phyloP scores from a whole-genome alignment of 2,329 filamentous ascomycete species.

The Hypocrella siamensis region DNA sequence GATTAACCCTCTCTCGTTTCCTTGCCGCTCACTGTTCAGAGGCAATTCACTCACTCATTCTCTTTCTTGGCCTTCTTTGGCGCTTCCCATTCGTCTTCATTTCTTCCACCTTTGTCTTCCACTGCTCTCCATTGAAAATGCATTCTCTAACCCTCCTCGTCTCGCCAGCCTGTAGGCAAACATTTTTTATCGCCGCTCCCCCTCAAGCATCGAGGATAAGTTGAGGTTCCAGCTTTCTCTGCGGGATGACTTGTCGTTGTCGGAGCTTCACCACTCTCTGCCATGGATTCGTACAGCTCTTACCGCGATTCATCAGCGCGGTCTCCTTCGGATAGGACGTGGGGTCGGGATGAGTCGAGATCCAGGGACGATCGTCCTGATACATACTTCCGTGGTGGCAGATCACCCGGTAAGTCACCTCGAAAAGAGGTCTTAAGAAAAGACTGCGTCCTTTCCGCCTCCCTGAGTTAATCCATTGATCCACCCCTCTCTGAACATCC shows the following conservation, averaged over 20 bases:
- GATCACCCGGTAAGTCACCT: slow-evolving; percentile 65
- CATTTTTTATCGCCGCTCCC: slow-evolving; percentile 9
- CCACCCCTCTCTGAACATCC: too few relatives aligned
- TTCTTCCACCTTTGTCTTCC: slow-evolving; percentile 2
- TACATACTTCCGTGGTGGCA: slow-evolving; percentile 46
- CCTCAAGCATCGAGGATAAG: too few relatives aligned
- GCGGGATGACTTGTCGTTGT: not conserved
- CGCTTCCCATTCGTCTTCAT: slow-evolving; percentile 10
- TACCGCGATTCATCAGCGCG: slow-evolving; percentile 36
- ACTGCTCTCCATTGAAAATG: slow-evolving; percentile 20
- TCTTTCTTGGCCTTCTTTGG: slow-evolving; percentile 13
- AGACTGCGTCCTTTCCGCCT: too few relatives aligned
- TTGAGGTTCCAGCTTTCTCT: not conserved
- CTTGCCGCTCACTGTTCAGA: slow-evolving; percentile 2
- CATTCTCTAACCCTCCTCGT: slow-evolving; percentile 40
- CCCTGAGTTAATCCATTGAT: too few relatives aligned
- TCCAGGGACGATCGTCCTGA: slow-evolving; percentile 39
- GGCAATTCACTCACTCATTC: slow-evolving; percentile 5
- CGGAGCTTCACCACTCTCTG: not conserved
- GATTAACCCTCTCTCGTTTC: too few relatives aligned
- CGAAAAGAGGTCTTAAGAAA: too few relatives aligned
- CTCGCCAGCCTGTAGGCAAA: slow-evolving; percentile 31
- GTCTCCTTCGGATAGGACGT: slow-evolving; percentile 37
- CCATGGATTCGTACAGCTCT: slow-evolving; percentile 39
- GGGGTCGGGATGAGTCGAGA: slow-evolving; percentile 37